Evolutionary conservation across 163 green algal species (phyloP), one percentile per base, ranked within the genome.

Genomic region (Scenedesmus sp.): DNA sequence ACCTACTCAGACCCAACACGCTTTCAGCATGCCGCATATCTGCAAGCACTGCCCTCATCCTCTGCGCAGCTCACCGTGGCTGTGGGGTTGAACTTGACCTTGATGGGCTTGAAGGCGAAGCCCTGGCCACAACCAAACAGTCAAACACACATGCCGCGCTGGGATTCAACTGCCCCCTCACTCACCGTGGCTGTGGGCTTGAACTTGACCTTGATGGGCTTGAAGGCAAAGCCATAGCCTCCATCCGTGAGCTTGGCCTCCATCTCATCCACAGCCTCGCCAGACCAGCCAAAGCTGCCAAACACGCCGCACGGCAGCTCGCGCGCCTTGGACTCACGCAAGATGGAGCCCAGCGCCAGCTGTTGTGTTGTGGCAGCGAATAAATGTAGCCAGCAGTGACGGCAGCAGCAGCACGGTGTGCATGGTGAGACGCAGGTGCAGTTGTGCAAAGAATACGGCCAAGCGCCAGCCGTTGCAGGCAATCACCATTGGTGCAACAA

Each of bases 241-340:
- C 95, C 96, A 88, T 99, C 97, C 85, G 95, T 95, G 83, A 98
- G 94, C 67, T 94, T 93, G 20, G 91, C 90, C 74, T 97, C 94
- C 93, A 99, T 97, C 91, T 97, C 95, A 88, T 98, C 97, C 82
- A 99, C 97, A 64, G 98, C 98, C 94, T 99, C 98, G 3, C 97
- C 98, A 87, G 94, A 97, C 98, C 98, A 99, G 3, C 98, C 98
- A 95, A 99, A 99, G 93, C 95, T 98, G 82, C 98, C 98, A 96
- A 99, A 99, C 89, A 99, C 98, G 62, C 98, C 98, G 87, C 95
- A 98, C 26, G 98, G 97, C 88, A 98, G 93, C 74, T 92, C 77
- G 62, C 94, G 95, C 62, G 95, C 96, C 3, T 81, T 55, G 0
- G 93, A 15, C 52, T 98, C 89, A 8, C 95, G 92, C 84, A 99